Evolutionary conservation across 2,329 filamentous ascomycete species (phyloP), one percentile per base, ranked within the genome.

Genomic region (Cladosporium velox): DNA sequence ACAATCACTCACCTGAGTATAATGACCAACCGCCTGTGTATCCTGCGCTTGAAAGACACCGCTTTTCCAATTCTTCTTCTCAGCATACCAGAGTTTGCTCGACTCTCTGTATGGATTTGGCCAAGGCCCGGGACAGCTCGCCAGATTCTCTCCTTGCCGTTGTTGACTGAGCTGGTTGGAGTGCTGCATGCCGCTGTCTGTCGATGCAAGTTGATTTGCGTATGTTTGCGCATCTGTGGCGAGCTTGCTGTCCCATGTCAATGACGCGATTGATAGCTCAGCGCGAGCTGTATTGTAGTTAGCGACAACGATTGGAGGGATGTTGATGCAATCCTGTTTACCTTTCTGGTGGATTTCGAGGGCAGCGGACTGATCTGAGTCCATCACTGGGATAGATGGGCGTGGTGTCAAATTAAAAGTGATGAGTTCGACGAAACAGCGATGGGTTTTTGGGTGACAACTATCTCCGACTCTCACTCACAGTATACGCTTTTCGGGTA

Each of bases 1-100:
- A n/a, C n/a, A n/a, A n/a, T n/a, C n/a, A 32, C 51, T 32, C 30
- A 65, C 62, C 24, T 65, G 62, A n/a, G 62, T 65, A 24, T 65
- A 65, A 34, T 65, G 62, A 3, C 62, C 62, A 41, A 47, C 52
- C 18, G 11, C 35, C 14, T 32, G 15, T 2, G 11, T 3, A 18
- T 11, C 26, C 7, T 58, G 34, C 18, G 21, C n/a, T 10, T 21
- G 8, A 11, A 59, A n/a, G 11, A 51, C 38, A 3, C 54, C 62
- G 14, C 62, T 54, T 12, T 34, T 21, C 62, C 62, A 65, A 11
- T 65, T 32, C 18, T 57, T 47, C 38, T 65, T 65, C 41, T 65
- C 62, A 10, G 28, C 35, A 24, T 58, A 58, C 62, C 62, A 65
- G 8, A 57, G 6, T 15, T 49, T 47, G 26, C 32, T 58, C 6